A percentile compares a stretch with the other conserved stretches of the same genome.
phyloP scores from a whole-genome alignment of 2,329 filamentous ascomycete species.

The Aspergillus cejpii region DNA sequence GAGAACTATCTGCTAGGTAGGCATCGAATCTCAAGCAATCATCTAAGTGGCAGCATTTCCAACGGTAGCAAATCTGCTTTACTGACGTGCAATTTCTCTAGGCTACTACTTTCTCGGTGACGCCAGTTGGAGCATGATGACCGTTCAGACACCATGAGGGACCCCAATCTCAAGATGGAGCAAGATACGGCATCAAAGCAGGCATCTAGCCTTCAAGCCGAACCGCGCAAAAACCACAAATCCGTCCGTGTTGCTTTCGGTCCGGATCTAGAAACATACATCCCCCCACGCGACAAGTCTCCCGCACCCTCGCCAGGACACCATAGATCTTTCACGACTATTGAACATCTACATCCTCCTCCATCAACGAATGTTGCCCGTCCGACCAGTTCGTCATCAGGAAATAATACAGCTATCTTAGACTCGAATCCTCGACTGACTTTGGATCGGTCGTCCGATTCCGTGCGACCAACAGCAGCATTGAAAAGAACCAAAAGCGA shows the following conservation, averaged over 20 bases:
- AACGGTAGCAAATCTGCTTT: not conserved
- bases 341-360: slow-evolving; percentile 26
- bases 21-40: not conserved
- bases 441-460: slow-evolving; percentile 28
- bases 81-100: slow-evolving; percentile 1
- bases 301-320: slow-evolving; percentile 27
- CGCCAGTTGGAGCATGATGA: slow-evolving; percentile 27
- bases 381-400: slow-evolving; percentile 30
- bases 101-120: slow-evolving; percentile 8
- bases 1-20: slow-evolving; percentile 5
- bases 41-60: not conserved
- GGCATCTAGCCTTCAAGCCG: slow-evolving; percentile 25
- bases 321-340: slow-evolving; percentile 31
- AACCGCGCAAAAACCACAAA: slow-evolving; percentile 30
- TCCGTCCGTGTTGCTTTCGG: slow-evolving; percentile 37
- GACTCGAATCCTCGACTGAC: slow-evolving; percentile 23
- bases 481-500: slow-evolving; percentile 50
- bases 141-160: slow-evolving; percentile 31
- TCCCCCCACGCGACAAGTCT: slow-evolving; percentile 31
- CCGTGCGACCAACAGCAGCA: slow-evolving; percentile 32
- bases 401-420: slow-evolving; percentile 21
- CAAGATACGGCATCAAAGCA: slow-evolving; percentile 22
- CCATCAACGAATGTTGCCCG: slow-evolving; percentile 16
- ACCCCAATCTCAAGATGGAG: slow-evolving; percentile 34
- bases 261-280: slow-evolving; percentile 34